Conservation (phyloP, 306 rosid genomes). For the Prunus kanzakura region DNA sequence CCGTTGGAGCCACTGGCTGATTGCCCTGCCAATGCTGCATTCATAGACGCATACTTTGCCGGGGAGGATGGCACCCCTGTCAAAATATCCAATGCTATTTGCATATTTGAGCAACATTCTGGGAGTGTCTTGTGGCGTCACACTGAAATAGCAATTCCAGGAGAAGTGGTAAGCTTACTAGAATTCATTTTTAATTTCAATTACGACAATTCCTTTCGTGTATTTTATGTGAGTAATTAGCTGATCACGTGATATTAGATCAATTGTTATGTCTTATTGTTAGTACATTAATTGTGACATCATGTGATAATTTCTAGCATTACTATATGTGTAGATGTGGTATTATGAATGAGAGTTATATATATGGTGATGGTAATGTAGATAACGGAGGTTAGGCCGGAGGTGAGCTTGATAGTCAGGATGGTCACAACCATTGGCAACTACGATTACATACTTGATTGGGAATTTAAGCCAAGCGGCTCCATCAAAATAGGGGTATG, state of each 20-base stretch:
- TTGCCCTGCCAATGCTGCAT: slow-evolving; percentile 59
- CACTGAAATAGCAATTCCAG: slow-evolving; percentile 33
- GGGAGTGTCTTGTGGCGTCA: slow-evolving; percentile 72
- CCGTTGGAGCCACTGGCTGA: slow-evolving; percentile 40
- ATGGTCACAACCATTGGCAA: slow-evolving; percentile 47
- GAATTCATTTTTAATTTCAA: no score
- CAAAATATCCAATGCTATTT: slow-evolving; percentile 41
- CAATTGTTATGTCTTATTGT: background rate
- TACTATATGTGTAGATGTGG: background rate
- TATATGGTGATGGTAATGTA: slow-evolving; percentile 11
- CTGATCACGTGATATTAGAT: background rate
- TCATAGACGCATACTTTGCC: slow-evolving; percentile 47
- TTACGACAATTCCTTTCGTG: no score
- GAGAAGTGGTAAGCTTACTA: slow-evolving; percentile 15
- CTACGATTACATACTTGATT: slow-evolving; percentile 58
- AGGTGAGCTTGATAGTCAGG: slow-evolving; percentile 57
- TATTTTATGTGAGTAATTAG: no score
- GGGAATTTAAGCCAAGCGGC: slow-evolving; percentile 65
- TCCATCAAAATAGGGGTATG: slow-evolving; percentile 55
- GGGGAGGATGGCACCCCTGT: slow-evolving; percentile 40
- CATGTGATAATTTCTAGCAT: background rate
- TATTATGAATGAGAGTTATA: background rate
- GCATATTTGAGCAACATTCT: slow-evolving; percentile 55
- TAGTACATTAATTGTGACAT: background rate
- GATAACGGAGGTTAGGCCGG: slow-evolving; percentile 53